Base-by-base conservation (phyloP, 2,329 filamentous ascomycete species). In the Verticillium nubilum region DNA sequence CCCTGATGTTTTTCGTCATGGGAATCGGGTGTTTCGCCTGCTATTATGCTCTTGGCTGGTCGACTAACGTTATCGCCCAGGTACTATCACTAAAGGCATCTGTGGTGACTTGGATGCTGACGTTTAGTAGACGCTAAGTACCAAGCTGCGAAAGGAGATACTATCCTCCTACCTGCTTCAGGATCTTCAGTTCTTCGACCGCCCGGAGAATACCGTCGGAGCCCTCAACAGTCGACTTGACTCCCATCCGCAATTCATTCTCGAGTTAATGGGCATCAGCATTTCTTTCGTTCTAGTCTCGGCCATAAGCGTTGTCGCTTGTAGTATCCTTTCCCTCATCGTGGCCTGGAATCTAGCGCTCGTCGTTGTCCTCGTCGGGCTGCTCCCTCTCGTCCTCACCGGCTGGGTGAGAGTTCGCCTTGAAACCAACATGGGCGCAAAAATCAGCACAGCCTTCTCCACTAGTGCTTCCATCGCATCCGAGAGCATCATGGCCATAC, bases 331-430 rank as follows among this genome's bases (percentile, higher is more conserved):
- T 0, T 70, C 75, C 0, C 62, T 83, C 2, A 72, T 67, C 0
- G 70, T 73, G 58, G 72, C 72, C 1, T 82, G 76, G 78, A 80
- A 75, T 31, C 67, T 83, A 1, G 75, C 72, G 0, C 67, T 82
- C 2, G 76, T 80, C 0, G 69, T 73, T 29, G 67, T 77, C 0
- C 73, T 77, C 50, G 78, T 70, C 10, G 76, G 72, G 2, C 61
- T 82, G 7, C 73, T 78, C 1, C 71, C 74, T 0, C 62, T 82
- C 6, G 37, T 81, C 1, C 57, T 67, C 0, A 65, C 72, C 2
- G 80, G 79, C 0, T 79, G 73, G 59, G 53, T 73, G 9, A 72
- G 78, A 4, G 74, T 82, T 15, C 70, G 76, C 19, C 67, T 81
- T 17, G 72, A 80, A 33, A 67, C 69, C 15, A 69, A 68, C n/a